A percentile compares a stretch with the other conserved stretches of the same genome.
Evolutionary conservation across 352 stramenopile genomes (phyloP).

Genomic region (Blastocystis sp.): DNA sequence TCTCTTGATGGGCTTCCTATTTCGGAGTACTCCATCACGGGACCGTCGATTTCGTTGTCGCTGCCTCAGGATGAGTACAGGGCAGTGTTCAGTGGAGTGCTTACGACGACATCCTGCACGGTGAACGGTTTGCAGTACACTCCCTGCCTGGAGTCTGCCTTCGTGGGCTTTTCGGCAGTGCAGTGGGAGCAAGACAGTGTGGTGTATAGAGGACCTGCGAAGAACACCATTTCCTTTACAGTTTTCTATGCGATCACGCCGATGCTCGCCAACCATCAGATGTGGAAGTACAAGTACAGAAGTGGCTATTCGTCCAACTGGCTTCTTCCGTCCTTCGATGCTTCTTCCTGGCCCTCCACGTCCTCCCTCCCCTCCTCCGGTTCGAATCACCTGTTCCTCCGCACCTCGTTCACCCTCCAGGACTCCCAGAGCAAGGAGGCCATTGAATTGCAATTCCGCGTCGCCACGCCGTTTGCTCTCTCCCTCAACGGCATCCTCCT

Average conservation of each 20-base stretch:
- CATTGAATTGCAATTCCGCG: constrained; percentile 1
- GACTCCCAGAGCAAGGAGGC: background rate
- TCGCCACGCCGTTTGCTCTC: background rate
- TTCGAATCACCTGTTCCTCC: background rate
- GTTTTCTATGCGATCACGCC: background rate
- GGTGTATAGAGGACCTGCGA: background rate
- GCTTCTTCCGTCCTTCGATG: background rate
- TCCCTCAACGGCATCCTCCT: background rate
- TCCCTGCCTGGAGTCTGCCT: background rate
- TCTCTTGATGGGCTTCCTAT: background rate
- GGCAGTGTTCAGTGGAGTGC: background rate
- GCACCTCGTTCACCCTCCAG: background rate
- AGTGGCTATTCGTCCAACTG: background rate
- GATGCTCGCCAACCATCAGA: background rate
- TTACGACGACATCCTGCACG: background rate
- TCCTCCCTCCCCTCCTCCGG: background rate
- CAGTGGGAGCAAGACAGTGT: background rate
- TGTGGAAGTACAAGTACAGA: background rate
- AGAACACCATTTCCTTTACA: background rate
- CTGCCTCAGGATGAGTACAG: background rate
- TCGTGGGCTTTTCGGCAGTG: background rate
- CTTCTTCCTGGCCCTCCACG: background rate
- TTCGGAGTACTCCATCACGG: background rate
- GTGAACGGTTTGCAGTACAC: background rate
- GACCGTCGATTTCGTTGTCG: background rate